Conservation (phyloP, 1,139 yeast species). For the Geotrichum reessii region DNA sequence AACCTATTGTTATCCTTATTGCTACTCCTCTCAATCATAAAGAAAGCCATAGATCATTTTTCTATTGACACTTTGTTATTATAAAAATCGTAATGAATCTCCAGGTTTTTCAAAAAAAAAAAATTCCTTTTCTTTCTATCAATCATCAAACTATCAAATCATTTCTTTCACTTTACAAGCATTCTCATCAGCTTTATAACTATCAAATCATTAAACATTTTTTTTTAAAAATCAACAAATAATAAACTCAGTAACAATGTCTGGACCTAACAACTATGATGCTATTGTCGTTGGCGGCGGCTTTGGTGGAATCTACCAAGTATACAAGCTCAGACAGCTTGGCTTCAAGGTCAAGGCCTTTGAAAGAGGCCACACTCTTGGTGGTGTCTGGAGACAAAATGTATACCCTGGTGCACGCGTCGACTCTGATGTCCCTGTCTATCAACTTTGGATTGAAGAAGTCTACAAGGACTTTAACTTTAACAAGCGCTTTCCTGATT, state of each 20-base stretch:
- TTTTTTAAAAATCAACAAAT: too few species aligned
- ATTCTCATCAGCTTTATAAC: neutral
- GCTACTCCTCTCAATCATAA: neutral
- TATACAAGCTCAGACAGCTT: slow-evolving; percentile 35
- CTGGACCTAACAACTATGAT: slow-evolving; percentile 20
- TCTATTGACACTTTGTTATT: neutral
- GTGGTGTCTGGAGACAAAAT: slow-evolving; percentile 53
- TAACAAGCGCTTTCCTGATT: slow-evolving; percentile 42
- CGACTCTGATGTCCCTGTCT: slow-evolving; percentile 49
- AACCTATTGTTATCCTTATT: neutral
- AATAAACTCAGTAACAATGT: slow-evolving; percentile 12
- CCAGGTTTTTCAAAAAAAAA: too few species aligned
- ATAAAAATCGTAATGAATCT: neutral
- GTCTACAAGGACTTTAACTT: slow-evolving; percentile 45
- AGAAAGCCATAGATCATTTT: neutral
- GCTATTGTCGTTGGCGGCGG: slow-evolving; percentile 48
- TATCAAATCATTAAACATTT: neutral
- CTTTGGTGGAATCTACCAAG: slow-evolving; percentile 43
- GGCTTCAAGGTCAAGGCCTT: slow-evolving; percentile 38
- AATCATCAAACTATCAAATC: neutral
- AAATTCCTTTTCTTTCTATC: neutral
- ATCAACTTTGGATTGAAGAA: slow-evolving; percentile 44
- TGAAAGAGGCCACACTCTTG: slow-evolving; percentile 44
- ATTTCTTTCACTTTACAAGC: neutral
- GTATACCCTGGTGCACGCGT: slow-evolving; percentile 47